Evolutionary conservation across 2,329 filamentous ascomycete genomes (phyloP).

Genomic region (Polytolypa hystricis): DNA sequence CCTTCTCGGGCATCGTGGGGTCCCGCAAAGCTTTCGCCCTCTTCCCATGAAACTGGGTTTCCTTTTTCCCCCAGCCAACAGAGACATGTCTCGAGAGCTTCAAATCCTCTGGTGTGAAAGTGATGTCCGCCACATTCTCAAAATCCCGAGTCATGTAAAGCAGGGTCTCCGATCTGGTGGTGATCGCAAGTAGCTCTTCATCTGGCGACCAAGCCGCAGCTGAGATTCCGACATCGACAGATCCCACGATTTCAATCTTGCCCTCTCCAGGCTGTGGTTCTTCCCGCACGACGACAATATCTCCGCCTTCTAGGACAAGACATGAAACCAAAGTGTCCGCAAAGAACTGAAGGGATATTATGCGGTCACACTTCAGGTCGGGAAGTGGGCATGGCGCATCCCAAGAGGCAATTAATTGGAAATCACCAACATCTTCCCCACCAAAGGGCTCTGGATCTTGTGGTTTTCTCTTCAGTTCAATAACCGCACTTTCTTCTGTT

Average conservation of each 20-base stretch:
- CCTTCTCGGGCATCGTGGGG: slow-evolving; percentile 84
- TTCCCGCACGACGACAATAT: slow-evolving; percentile 78
- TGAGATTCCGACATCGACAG: slow-evolving; percentile 81
- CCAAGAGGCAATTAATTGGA: slow-evolving; percentile 64
- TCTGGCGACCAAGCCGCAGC: slow-evolving; percentile 91
- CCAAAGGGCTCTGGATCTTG: slow-evolving; percentile 28
- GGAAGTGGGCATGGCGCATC: slow-evolving; percentile 73
- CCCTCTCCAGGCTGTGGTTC: slow-evolving; percentile 55
- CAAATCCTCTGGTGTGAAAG: slow-evolving; percentile 64
- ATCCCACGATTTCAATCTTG: slow-evolving; percentile 88
- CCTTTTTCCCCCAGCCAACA: slow-evolving; percentile 95
- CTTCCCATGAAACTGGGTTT: slow-evolving; percentile 94
- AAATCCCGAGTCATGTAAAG: slow-evolving; percentile 91
- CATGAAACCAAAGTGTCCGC: slow-evolving; percentile 67
- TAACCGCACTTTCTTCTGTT: slow-evolving; percentile 53
- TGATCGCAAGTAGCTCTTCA: slow-evolving; percentile 76
- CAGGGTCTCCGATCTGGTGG: slow-evolving; percentile 66
- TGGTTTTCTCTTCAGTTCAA: slow-evolving; percentile 55
- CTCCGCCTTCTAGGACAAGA: slow-evolving; percentile 76
- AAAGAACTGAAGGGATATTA: slow-evolving; percentile 76
- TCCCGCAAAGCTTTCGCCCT: slow-evolving; percentile 78
- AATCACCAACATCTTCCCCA: slow-evolving; percentile 31
- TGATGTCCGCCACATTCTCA: slow-evolving; percentile 66
- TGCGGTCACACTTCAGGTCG: slow-evolving; percentile 60
- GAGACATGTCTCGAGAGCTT: slow-evolving; percentile 87